A percentile compares a stretch with the other conserved stretches of the same genome.
Evolutionary conservation across 805 yeast genomes (phyloP).

Genomic region (Yarrowia osloensis): DNA sequence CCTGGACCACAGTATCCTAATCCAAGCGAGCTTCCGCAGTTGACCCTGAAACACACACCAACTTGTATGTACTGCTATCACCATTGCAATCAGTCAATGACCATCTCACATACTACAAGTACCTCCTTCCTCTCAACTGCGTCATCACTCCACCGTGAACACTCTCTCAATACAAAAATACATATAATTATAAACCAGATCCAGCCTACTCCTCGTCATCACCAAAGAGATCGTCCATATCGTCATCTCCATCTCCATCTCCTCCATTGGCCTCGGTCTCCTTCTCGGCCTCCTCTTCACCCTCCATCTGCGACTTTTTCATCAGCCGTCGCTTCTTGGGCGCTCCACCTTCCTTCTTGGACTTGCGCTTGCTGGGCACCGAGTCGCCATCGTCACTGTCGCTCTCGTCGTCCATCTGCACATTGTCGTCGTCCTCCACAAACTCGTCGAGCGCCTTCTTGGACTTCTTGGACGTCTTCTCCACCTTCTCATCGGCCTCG

Average conservation of each 20-base stretch:
- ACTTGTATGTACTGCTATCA: too few species aligned
- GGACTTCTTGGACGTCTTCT: conserved; percentile 33
- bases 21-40: too few species aligned
- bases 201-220: conserved; percentile 31
- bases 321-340: conserved; percentile 35
- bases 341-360: conserved; percentile 31
- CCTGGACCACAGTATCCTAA: too few species aligned
- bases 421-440: conserved; percentile 35
- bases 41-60: too few species aligned
- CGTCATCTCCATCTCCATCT: conserved; percentile 35
- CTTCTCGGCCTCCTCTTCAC: conserved; percentile 36
- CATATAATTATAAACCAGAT: conserved; percentile 7
- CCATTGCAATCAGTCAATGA: too few species aligned
- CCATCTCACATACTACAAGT: too few species aligned
- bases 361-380: conserved; percentile 33
- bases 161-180: not conserved
- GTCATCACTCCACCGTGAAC: too few species aligned
- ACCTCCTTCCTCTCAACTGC: too few species aligned
- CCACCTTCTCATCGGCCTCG: conserved; percentile 37
- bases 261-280: conserved; percentile 24
- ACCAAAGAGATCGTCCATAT: conserved; percentile 36
- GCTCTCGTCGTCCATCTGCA: conserved; percentile 37
- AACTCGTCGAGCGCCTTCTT: conserved; percentile 31
- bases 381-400: conserved; percentile 34
- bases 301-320: conserved; percentile 40